Evolutionary conservation across 768 basidiomycete species (phyloP), one percentile per base, ranked within the genome.

Genomic region (Kwoniella bestiolae): DNA sequence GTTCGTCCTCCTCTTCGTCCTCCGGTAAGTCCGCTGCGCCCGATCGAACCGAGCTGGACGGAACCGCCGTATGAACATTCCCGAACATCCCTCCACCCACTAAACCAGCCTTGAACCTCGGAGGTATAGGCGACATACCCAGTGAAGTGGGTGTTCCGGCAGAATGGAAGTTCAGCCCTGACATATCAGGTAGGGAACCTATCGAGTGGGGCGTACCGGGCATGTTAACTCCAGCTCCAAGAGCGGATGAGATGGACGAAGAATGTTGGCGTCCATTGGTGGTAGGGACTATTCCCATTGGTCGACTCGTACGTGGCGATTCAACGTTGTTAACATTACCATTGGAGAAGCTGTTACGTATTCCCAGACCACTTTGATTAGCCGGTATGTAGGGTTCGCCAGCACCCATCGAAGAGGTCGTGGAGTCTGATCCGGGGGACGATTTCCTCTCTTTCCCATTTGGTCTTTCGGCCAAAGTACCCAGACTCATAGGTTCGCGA

Each of bases 401-500:
- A 38, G 67, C 73, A 38, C 76, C 76, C 64, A 71, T 77, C 25
- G 74, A 75, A 3, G 76, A 78, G 9, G 76, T 78, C 11, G 76
- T 78, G 1, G 76, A 75, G 51, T 78, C 76, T 14, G 68, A 70
- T 7, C 64, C 72, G 18, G 76, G 76, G 1, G 72, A 72, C 0
- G 76, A 68, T 47, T 74, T 78, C 59, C 75, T 64, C 11, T 69
- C 76, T 56, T 69, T 71, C 45, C 23, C 46, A 56, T 45, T 49
- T 8, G 52, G 52, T 21, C 47, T 65, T 41, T 64, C 64, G 26
- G 56, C 60, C 25, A 65, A 34, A 16, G 57, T 55, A 28, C 67
- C 71, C 6, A 77, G 51, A 23, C 64, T 66, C 6, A 73, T 64
- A 3, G 69, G 56, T 34, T 72, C 71, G 11, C 69, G 71, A 9